Conservation (phyloP, 805 yeast species). For the Yarrowia hollandica region DNA sequence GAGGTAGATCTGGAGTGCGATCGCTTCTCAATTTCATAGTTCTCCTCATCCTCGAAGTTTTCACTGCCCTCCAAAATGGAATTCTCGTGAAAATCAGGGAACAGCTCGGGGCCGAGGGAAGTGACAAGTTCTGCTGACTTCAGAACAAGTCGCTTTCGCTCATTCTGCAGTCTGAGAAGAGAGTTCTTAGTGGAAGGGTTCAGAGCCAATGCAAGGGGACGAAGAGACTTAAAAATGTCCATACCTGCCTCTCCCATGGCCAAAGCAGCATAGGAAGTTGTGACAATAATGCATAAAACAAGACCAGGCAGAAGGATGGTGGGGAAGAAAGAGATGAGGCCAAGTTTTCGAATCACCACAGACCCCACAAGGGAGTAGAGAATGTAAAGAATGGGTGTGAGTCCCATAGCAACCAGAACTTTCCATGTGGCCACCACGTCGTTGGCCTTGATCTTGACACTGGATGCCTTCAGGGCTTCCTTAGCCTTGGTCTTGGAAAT, state of each 20-base stretch:
- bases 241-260: constrained; percentile 90
- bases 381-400: constrained; percentile 83
- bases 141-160: constrained; percentile 61
- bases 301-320: constrained; percentile 63
- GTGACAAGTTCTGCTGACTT: constrained; percentile 80
- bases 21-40: constrained; percentile 9
- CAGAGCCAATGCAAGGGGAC: constrained; percentile 65
- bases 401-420: constrained; percentile 79
- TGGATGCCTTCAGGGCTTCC: constrained; percentile 78
- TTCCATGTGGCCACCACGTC: constrained; percentile 99
- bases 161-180: constrained; percentile 54
- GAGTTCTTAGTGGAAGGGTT: constrained; percentile 44
- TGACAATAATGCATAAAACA: constrained; percentile 6
- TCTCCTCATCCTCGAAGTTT: constrained; percentile 30
- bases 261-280: constrained; percentile 77
- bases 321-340: constrained; percentile 44
- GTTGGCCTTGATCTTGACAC: constrained; percentile 86
- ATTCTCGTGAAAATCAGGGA: constrained; percentile 64
- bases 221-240: constrained; percentile 79
- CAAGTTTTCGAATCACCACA: constrained; percentile 38
- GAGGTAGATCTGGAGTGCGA: constrained; percentile 8
- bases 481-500: constrained; percentile 73
- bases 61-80: constrained; percentile 33
- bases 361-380: constrained; percentile 62
- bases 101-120: constrained; percentile 77